Conservation (phyloP, 2,329 filamentous ascomycete species). For the Pseudopyrenochaeta lycopersici region DNA sequence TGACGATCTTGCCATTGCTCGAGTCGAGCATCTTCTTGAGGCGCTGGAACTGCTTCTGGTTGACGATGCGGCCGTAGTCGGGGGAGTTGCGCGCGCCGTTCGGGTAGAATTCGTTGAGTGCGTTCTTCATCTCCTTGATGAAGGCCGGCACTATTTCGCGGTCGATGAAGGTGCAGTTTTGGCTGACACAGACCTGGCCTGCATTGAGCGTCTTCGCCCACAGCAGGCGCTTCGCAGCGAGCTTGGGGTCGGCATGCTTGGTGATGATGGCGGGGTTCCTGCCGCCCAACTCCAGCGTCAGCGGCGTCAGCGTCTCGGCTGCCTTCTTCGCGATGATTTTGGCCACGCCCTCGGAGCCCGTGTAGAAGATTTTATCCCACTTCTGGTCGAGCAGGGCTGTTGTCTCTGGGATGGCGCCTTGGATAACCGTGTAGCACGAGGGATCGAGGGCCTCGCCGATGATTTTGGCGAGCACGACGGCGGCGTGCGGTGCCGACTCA, state of each 20-base stretch:
- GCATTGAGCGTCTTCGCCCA: constrained; percentile 90
- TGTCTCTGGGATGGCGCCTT: constrained; percentile 82
- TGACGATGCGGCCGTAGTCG: constrained; percentile 84
- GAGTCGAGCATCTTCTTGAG: constrained; percentile 92
- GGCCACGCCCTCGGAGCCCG: constrained; percentile 79
- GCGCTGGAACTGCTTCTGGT: constrained; percentile 78
- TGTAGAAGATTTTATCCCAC: constrained; percentile 99
- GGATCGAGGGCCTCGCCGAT: constrained; percentile 79
- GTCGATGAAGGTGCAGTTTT: constrained; percentile 92
- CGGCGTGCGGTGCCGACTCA: constrained; percentile 78
- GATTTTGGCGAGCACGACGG: constrained; percentile 81
- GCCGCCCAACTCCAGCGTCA: constrained; percentile 89
- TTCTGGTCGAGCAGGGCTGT: constrained; percentile 84
- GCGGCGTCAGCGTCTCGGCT: constrained; percentile 73
- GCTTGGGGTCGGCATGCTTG: constrained; percentile 77
- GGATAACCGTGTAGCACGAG: constrained; percentile 77
- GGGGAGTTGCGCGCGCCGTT: constrained; percentile 78
- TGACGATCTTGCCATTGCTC: constrained; percentile 81
- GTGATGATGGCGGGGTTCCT: constrained; percentile 92
- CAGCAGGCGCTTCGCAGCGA: constrained; percentile 83
- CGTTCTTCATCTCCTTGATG: constrained; percentile 75
- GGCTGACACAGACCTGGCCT: constrained; percentile 90
- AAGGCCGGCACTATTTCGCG: constrained; percentile 75
- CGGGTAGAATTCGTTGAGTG: constrained; percentile 82
- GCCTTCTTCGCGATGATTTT: constrained; percentile 63